These are phyloP conservation scores for Aspergillus affinis DNA, from an alignment of 495 filamentous ascomycete species.

Conservation along the genomic window DNA sequence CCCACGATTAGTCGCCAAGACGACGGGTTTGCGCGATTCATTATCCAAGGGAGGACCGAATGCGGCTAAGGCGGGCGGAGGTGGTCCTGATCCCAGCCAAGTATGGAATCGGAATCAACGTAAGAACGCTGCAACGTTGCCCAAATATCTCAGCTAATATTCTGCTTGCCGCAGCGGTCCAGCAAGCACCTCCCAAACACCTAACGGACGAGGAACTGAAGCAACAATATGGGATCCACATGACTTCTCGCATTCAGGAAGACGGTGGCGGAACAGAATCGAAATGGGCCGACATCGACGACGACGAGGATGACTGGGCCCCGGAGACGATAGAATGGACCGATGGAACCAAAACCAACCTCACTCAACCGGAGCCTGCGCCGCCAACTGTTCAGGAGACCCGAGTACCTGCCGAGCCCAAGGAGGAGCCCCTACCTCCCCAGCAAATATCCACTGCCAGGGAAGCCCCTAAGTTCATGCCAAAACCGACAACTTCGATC, in stretches of 20 bases:
- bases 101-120: constrained; percentile 99
- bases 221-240: constrained; percentile 92
- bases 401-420: constrained; percentile 25
- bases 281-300: constrained; percentile 98
- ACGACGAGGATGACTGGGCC: constrained; percentile 98
- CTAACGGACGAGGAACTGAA: constrained; percentile 97
- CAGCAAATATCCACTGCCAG: constrained; percentile 25
- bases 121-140: constrained; percentile 45
- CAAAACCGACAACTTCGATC: constrained; percentile 49
- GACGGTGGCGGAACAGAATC: constrained; percentile 80
- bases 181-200: constrained; percentile 81
- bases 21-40: constrained; percentile 54
- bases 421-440: constrained; percentile 23
- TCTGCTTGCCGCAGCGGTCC: constrained; percentile 56
- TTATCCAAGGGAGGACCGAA: constrained; percentile 46
- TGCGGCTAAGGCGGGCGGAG: constrained; percentile 46
- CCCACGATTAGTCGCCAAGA: constrained; percentile 68
- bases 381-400: constrained; percentile 25
- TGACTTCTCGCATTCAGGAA: constrained; percentile 85
- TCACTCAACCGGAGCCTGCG: constrained; percentile 54
- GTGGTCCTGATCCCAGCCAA: constrained; percentile 65
- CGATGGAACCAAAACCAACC: constrained; percentile 89
- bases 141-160: constrained; percentile 24
- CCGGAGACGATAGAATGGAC: constrained; percentile 96
- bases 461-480: constrained; percentile 32